Conservation (phyloP, 1,284 basidiomycete genomes). For the Mycosarcoma mackinlayi region DNA sequence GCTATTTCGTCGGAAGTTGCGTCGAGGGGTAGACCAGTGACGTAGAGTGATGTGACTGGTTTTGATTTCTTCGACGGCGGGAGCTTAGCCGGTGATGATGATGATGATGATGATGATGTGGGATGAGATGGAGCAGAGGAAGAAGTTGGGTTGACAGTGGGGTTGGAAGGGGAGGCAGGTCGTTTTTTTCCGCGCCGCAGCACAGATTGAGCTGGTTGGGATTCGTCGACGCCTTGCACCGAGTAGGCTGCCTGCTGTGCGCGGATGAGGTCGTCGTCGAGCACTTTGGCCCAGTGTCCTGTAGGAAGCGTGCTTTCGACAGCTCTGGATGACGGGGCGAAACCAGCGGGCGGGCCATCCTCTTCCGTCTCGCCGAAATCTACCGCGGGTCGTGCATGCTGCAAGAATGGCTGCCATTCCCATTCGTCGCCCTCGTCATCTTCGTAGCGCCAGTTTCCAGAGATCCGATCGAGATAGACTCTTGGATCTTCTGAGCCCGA, state of each 20-base stretch:
- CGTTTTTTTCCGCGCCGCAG: constrained; percentile 40
- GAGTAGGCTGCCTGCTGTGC: constrained; percentile 42
- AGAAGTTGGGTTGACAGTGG: background rate
- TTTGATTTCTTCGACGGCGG: constrained; percentile 39
- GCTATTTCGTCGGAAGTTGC: constrained; percentile 80
- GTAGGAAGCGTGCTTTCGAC: constrained; percentile 75
- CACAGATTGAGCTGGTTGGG: constrained; percentile 26
- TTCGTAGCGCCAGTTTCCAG: constrained; percentile 86
- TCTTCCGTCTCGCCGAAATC: constrained; percentile 29
- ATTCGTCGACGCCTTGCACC: constrained; percentile 39
- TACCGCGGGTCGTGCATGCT: constrained; percentile 13
- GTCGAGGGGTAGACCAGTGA: constrained; percentile 84
- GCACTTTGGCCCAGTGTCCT: constrained; percentile 81
- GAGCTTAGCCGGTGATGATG: background rate
- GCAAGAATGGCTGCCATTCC: constrained; percentile 78
- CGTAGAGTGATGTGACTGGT: constrained; percentile 82
- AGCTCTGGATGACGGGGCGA: constrained; percentile 7
- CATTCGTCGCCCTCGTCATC: constrained; percentile 80
- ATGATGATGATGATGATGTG: background rate
- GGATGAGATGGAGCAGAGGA: background rate
- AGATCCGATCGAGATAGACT: constrained; percentile 78
- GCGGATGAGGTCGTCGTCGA: constrained; percentile 83
- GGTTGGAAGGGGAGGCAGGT: constrained; percentile 1
- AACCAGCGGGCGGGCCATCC: constrained; percentile 6
- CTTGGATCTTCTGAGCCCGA: constrained; percentile 39